Conservation (phyloP, 2,329 filamentous ascomycete genomes). For the Chaetomium sp. region DNA sequence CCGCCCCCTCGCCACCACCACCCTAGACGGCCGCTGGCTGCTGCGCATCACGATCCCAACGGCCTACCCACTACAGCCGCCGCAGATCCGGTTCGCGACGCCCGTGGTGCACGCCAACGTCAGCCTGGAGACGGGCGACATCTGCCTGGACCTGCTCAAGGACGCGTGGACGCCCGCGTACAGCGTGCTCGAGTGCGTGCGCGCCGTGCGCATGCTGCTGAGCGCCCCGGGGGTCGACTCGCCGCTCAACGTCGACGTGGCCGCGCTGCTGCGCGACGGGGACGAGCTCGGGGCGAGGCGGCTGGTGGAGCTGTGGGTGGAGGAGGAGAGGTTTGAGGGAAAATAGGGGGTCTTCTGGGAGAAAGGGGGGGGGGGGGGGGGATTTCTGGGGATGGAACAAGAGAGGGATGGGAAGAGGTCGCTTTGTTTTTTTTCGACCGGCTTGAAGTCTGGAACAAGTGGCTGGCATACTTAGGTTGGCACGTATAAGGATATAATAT, state of each 20-base stretch:
- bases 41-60: conserved; percentile 74
- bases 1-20: neutral
- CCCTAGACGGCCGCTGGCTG: conserved; percentile 81
- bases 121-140: conserved; percentile 72
- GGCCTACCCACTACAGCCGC: conserved; percentile 77
- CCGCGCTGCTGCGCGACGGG: conserved; percentile 67
- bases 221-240: conserved; percentile 70
- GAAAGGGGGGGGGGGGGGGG: neutral
- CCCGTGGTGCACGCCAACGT: conserved; percentile 84
- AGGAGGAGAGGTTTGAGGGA: conserved; percentile 53
- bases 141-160: conserved; percentile 86
- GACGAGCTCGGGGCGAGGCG: conserved; percentile 68
- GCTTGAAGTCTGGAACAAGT: neutral
- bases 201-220: conserved; percentile 71
- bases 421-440: neutral
- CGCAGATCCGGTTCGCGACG: conserved; percentile 79
- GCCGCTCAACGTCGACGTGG: conserved; percentile 78
- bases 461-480: conserved; percentile 1
- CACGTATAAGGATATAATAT: neutral
- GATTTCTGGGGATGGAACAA: neutral
- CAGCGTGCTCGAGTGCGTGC: conserved; percentile 73
- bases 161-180: conserved; percentile 84
- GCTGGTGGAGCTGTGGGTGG: conserved; percentile 72
- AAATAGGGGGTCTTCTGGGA: conserved; percentile 26
- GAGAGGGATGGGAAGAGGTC: neutral